Percentiles rank a stretch among this genome's conserved stretches.
Conservation (phyloP, 257 asterid genomes). For the Nicotiana sylvestris region DNA sequence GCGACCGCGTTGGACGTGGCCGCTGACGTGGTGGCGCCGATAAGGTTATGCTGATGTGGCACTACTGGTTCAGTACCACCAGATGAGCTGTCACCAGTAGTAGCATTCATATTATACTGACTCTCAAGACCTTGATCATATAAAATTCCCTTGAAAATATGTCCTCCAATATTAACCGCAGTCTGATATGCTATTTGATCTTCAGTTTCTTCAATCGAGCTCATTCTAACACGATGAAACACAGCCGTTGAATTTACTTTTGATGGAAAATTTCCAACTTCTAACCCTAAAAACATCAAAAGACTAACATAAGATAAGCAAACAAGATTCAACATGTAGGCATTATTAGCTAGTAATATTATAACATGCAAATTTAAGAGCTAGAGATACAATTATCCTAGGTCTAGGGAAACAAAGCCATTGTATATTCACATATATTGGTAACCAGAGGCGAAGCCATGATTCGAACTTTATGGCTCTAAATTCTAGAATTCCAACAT, state of each 20-base stretch:
- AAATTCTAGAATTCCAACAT: too few species aligned
- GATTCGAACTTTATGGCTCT: too few species aligned
- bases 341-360: background rate
- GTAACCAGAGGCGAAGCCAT: too few species aligned
- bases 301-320: background rate
- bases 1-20: background rate
- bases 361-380: background rate
- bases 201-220: conserved; percentile 61
- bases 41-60: conserved; percentile 32
- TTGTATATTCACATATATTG: background rate
- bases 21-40: conserved; percentile 21
- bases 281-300: conserved; percentile 51
- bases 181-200: conserved; percentile 85
- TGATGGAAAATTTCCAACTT: conserved; percentile 70
- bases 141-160: conserved; percentile 84
- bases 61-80: conserved; percentile 49
- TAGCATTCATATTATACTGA: conserved; percentile 40
- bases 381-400: background rate
- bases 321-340: background rate
- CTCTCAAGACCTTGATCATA: conserved; percentile 78
- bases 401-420: background rate
- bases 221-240: conserved; percentile 81
- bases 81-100: conserved; percentile 58
- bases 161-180: conserved; percentile 84
- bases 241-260: conserved; percentile 71